phyloP scores from a whole-genome alignment of 179 eudicot species.

The Nepenthes alata region DNA sequence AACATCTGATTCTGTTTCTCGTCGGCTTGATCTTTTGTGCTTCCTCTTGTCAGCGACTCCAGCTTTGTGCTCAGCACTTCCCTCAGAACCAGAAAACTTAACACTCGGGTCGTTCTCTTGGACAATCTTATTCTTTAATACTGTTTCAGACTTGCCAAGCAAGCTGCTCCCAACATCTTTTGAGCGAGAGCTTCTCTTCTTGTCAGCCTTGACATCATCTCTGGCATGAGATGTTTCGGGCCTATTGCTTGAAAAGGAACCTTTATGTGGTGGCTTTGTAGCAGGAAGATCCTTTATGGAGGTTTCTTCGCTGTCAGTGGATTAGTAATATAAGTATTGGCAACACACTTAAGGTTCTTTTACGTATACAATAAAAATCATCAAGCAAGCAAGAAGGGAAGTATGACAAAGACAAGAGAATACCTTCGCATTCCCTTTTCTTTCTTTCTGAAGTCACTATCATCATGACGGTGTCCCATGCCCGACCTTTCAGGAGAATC shows the following conservation, averaged over 20 bases:
- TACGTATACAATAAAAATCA: background rate
- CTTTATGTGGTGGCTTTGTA: conserved; percentile 24
- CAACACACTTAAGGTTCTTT: background rate
- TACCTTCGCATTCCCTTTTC: conserved; percentile 34
- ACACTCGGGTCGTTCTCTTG: conserved; percentile 32
- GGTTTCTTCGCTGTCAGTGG: conserved; percentile 32
- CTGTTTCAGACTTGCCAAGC: conserved; percentile 16
- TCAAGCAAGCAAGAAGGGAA: conserved; percentile 1
- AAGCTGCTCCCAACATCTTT: conserved; percentile 29
- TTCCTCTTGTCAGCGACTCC: conserved; percentile 54
- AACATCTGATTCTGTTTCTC: conserved; percentile 52
- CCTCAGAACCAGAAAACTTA: conserved; percentile 47
- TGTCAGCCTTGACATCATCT: conserved; percentile 20
- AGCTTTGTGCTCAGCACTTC: conserved; percentile 35
- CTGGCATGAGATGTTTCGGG: conserved; percentile 11
- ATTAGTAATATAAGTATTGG: background rate
- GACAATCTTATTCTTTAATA: conserved; percentile 26
- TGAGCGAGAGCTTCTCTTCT: conserved; percentile 24
- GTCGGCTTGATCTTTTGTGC: conserved; percentile 47
- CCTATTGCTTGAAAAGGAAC: conserved; percentile 15
- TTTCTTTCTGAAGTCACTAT: conserved; percentile 25
- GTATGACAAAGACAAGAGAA: conserved; percentile 3
- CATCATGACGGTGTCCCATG: conserved; percentile 15
- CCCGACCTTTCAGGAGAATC: conserved; percentile 31
- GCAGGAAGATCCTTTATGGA: conserved; percentile 19